Percentiles rank a stretch among this genome's conserved stretches.
Evolutionary conservation across 768 basidiomycete genomes (phyloP).

Genomic region (Cystobasidium onofrii): DNA sequence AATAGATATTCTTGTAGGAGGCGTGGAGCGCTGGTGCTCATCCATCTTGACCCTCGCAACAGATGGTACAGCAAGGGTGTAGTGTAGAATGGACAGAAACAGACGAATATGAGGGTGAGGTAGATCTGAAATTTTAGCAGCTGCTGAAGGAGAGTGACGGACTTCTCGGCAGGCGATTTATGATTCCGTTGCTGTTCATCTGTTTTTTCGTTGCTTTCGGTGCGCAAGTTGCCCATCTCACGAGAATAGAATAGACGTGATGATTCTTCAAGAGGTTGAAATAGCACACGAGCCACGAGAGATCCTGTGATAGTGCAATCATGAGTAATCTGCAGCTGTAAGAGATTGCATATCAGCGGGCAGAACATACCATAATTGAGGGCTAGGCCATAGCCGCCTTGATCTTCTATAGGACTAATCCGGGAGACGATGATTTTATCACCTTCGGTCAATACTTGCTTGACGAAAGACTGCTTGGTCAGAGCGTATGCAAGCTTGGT

Average conservation of each 20-base stretch:
- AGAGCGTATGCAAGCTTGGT: slow-evolving; percentile 57
- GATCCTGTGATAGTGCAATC: slow-evolving; percentile 58
- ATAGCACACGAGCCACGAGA: slow-evolving; percentile 78
- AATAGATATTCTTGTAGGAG: slow-evolving; percentile 73
- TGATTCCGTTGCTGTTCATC: not conserved
- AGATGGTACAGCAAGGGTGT: slow-evolving; percentile 57
- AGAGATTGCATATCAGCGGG: too few relatives aligned
- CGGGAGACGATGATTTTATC: slow-evolving; percentile 82
- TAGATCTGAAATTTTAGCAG: slow-evolving; percentile 36
- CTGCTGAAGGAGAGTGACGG: slow-evolving; percentile 17
- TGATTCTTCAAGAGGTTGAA: slow-evolving; percentile 93
- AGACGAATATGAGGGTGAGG: slow-evolving; percentile 51
- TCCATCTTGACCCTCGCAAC: slow-evolving; percentile 56
- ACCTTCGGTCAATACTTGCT: slow-evolving; percentile 90
- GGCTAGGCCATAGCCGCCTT: slow-evolving; percentile 91
- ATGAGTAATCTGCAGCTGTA: not conserved
- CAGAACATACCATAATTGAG: slow-evolving; percentile 87
- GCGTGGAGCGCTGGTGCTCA: slow-evolving; percentile 62
- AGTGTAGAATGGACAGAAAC: slow-evolving; percentile 69
- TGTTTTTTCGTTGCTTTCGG: not conserved
- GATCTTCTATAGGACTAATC: slow-evolving; percentile 73
- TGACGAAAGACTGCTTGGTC: slow-evolving; percentile 79
- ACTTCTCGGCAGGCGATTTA: not conserved
- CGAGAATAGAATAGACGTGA: slow-evolving; percentile 80
- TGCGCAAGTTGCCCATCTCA: slow-evolving; percentile 46